Evolutionary conservation across 2,329 filamentous ascomycete species (phyloP).

Genomic region (Dactylellina sp.): DNA sequence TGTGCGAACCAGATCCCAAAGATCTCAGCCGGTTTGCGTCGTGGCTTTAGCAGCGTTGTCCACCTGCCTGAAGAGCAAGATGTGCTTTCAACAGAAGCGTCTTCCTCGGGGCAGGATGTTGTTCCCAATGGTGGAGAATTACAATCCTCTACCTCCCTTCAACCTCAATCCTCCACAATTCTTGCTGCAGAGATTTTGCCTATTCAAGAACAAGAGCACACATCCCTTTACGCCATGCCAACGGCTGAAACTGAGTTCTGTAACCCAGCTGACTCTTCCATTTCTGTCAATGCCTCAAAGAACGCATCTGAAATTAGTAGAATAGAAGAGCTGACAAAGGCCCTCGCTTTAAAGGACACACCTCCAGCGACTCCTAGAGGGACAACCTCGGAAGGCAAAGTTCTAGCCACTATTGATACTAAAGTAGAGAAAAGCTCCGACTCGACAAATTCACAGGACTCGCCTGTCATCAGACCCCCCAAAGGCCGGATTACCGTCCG

Average conservation of each 20-base stretch:
- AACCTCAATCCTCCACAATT: neutral
- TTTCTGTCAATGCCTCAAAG: neutral
- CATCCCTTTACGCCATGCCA: neutral
- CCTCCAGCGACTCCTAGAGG: constrained; percentile 61
- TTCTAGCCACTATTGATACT: constrained; percentile 59
- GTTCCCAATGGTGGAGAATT: constrained; percentile 8
- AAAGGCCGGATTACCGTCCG: constrained; percentile 91
- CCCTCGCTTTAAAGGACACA: constrained; percentile 58
- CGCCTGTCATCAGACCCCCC: constrained; percentile 71
- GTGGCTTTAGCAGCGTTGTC: constrained; percentile 30
- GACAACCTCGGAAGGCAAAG: constrained; percentile 61
- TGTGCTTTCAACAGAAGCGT: constrained; percentile 41
- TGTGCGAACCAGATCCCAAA: constrained; percentile 80
- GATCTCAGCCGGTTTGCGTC: constrained; percentile 28
- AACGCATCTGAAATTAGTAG: neutral
- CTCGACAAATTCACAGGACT: constrained; percentile 65
- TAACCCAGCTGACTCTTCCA: neutral
- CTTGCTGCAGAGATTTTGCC: neutral
- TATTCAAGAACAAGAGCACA: neutral
- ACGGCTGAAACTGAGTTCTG: constrained; percentile 5
- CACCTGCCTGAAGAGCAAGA: constrained; percentile 18
- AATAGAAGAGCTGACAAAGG: constrained; percentile 19
- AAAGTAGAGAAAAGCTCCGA: constrained; percentile 32
- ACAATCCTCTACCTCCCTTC: constrained; percentile 16
- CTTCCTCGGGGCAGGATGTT: constrained; percentile 18